Percentiles rank a stretch among this genome's conserved stretches.
Evolutionary conservation across 306 rosid species (phyloP).

Genomic region (Urtica urens): DNA sequence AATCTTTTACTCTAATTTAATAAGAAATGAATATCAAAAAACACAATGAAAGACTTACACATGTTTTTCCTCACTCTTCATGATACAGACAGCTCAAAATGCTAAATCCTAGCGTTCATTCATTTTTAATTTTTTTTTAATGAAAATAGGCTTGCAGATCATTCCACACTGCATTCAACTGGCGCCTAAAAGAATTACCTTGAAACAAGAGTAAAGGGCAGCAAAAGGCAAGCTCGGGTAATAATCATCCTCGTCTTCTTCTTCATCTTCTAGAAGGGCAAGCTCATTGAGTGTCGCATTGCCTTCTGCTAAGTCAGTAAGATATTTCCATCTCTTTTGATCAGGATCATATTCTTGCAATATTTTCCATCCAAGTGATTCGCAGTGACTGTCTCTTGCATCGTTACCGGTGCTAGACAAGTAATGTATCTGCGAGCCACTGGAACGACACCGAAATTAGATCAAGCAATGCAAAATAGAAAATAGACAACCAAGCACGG

Average conservation of each 20-base stretch:
- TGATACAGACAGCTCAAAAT: no score
- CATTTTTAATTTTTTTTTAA: no score
- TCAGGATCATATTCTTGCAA: constrained; percentile 63
- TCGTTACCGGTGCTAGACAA: constrained; percentile 55
- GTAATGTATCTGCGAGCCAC: constrained; percentile 82
- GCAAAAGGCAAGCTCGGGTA: constrained; percentile 89
- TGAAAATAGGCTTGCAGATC: not conserved
- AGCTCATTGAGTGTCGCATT: constrained; percentile 31
- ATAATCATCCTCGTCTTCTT: constrained; percentile 75
- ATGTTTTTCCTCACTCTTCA: no score
- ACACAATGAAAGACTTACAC: no score
- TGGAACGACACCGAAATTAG: constrained; percentile 22
- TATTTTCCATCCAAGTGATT: constrained; percentile 68
- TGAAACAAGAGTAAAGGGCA: constrained; percentile 69
- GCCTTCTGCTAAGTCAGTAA: constrained; percentile 55
- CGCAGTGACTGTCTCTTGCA: constrained; percentile 69
- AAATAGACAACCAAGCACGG: no score
- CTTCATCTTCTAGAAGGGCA: constrained; percentile 47
- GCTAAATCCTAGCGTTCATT: not conserved
- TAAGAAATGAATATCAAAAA: no score
- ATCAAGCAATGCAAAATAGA: constrained; percentile 21
- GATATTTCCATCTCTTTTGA: constrained; percentile 65
- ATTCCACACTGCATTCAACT: not conserved
- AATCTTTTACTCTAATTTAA: no score
- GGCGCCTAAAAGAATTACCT: constrained; percentile 33